Conservation (phyloP, 2,329 filamentous ascomycete species). For the Pseudogymnoascus sp. region DNA sequence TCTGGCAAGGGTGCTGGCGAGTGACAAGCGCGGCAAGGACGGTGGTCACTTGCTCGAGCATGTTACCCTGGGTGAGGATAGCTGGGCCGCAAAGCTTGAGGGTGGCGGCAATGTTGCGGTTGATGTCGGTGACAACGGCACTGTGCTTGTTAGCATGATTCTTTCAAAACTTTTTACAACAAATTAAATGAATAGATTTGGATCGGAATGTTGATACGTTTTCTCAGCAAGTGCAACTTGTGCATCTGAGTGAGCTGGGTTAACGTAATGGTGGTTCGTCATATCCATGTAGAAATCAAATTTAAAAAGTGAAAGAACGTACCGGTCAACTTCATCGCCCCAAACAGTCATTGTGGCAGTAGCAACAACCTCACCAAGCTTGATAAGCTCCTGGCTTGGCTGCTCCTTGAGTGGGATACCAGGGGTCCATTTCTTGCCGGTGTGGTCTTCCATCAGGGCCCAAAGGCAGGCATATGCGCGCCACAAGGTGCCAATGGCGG, state of each 20-base stretch:
- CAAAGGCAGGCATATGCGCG: slow-evolving; percentile 88
- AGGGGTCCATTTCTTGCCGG: slow-evolving; percentile 76
- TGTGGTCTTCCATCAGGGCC: slow-evolving; percentile 72
- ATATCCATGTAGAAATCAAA: slow-evolving; percentile 37
- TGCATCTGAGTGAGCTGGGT: slow-evolving; percentile 99
- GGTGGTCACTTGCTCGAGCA: slow-evolving; percentile 68
- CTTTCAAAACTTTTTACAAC: slow-evolving; percentile 15
- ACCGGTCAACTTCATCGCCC: slow-evolving; percentile 89
- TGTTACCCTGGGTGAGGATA: slow-evolving; percentile 64
- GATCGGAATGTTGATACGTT: slow-evolving; percentile 52
- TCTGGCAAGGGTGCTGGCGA: slow-evolving; percentile 86
- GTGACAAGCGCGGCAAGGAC: slow-evolving; percentile 73
- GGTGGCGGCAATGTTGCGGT: slow-evolving; percentile 83
- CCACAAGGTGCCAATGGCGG: slow-evolving; percentile 85
- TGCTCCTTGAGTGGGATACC: slow-evolving; percentile 76
- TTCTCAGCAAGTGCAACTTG: slow-evolving; percentile 82
- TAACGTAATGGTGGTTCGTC: slow-evolving; percentile 85
- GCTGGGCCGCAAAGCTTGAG: slow-evolving; percentile 87
- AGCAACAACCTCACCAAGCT: slow-evolving; percentile 79
- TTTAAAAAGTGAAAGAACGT: slow-evolving; percentile 41
- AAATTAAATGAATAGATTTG: slow-evolving; percentile 18
- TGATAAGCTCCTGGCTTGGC: slow-evolving; percentile 70
- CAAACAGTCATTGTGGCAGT: slow-evolving; percentile 77
- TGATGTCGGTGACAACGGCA: slow-evolving; percentile 86
- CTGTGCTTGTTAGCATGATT: slow-evolving; percentile 46